phyloP scores from a whole-genome alignment of 1,139 yeast genomes.

The Sugiyamaella paludigena region DNA sequence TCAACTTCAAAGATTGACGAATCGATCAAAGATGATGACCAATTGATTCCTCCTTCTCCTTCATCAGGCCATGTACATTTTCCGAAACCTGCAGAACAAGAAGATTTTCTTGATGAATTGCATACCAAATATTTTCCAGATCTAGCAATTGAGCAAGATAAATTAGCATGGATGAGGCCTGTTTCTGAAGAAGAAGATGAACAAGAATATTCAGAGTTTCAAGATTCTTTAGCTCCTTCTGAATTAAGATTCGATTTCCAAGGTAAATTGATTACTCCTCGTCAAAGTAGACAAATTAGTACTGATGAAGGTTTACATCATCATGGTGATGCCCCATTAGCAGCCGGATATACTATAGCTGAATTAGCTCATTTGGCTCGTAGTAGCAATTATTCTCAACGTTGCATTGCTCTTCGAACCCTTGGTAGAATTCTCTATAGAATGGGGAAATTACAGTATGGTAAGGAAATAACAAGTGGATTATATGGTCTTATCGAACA shows the following conservation, averaged over 20 bases:
- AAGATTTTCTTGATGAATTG: slow-evolving; percentile 66
- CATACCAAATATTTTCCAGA: slow-evolving; percentile 89
- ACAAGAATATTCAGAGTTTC: slow-evolving; percentile 36
- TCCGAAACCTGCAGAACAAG: slow-evolving; percentile 30
- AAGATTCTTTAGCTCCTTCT: slow-evolving; percentile 38
- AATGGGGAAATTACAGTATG: slow-evolving; percentile 57
- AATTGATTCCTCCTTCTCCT: too few species aligned
- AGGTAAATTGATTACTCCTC: slow-evolving; percentile 68
- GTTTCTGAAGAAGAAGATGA: slow-evolving; percentile 38
- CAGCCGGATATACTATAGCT: slow-evolving; percentile 87
- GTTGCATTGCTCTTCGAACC: slow-evolving; percentile 82
- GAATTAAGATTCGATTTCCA: slow-evolving; percentile 83
- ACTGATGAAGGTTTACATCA: slow-evolving; percentile 80
- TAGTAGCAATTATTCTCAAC: slow-evolving; percentile 78
- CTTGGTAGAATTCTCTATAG: slow-evolving; percentile 84
- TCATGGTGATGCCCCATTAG: slow-evolving; percentile 81
- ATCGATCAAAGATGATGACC: too few species aligned
- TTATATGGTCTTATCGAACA: slow-evolving; percentile 74
- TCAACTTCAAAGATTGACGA: too few species aligned
- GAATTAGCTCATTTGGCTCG: slow-evolving; percentile 80
- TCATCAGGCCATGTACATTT: slow-evolving; percentile 25
- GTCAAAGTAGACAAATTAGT: slow-evolving; percentile 44
- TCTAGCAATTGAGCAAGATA: slow-evolving; percentile 75
- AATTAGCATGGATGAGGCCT: slow-evolving; percentile 89
- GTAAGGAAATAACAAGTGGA: slow-evolving; percentile 55